Base-by-base conservation (phyloP, 1,284 basidiomycete genomes). In the Singerocomus rubriflavus region DNA sequence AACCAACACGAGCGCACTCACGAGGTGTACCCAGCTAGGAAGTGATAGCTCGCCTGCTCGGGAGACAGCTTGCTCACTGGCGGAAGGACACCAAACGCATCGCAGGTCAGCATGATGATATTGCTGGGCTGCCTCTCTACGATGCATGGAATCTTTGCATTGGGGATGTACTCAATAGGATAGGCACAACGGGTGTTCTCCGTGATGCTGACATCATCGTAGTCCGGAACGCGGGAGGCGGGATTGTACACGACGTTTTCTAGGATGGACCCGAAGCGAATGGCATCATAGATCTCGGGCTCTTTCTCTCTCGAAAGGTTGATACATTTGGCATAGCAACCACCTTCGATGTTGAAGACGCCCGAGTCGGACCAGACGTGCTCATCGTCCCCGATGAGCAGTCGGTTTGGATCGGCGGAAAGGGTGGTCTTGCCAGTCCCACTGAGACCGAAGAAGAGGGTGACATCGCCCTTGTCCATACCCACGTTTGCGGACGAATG, bases 321-420 rank as follows among this genome's bases (percentile, higher is more conserved):
- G 77, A 99, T 91, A 72, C 85, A 90, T 79, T 99, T 99, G 73
- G 96, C 96, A 72, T 99, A 99, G 77, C 96, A 99, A 51, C 97
- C 96, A 62, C 96, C 96, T 71, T 99, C 96, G 64, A 99, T 99
- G 83, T 99, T 99, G 86, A 99, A 99, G 56, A 99, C 96, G 71
- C 96, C 97, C 21, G 80, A 85, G 73, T 97, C 94, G 30, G 92
- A 93, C 95, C 94, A 98, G 65, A 98, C 95, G 71, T 98, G 95
- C 76, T 98, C 94, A 69, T 98, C 95, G 69, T 98, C 94, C 64
- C 95, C 94, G 62, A 98, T 97, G 53, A 98, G 82, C 54, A 90
- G 76, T 57, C 94, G 91, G 62, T 84, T 81, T 32, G 94, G 91
- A 72, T 98, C 94, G 43, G 94, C 93, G 27, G 93, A 96, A 41